phyloP scores from a whole-genome alignment of 2,329 filamentous ascomycete species.

The Paecilomyces sp. region DNA sequence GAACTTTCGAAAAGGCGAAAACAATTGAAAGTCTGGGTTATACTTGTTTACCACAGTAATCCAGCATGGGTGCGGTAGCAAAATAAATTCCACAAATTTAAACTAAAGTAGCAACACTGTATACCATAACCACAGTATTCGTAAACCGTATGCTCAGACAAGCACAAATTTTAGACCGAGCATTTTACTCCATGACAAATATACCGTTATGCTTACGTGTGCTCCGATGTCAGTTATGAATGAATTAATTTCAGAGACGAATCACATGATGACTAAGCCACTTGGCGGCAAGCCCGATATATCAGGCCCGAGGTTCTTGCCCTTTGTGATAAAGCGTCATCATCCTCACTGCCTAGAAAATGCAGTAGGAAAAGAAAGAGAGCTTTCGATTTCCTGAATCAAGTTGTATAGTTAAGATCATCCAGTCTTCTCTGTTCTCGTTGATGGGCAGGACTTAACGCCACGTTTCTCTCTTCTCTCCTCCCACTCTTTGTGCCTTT shows the following conservation, averaged over 20 bases:
- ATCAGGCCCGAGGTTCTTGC: background rate
- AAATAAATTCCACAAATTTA: too few relatives aligned
- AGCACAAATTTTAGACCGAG: too few relatives aligned
- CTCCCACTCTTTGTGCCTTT: constrained; percentile 1
- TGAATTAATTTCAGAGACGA: background rate
- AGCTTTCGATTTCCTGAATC: background rate
- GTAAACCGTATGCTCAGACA: too few relatives aligned
- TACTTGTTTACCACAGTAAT: too few relatives aligned
- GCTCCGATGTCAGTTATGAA: too few relatives aligned
- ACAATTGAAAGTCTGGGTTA: too few relatives aligned
- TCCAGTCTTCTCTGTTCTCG: background rate
- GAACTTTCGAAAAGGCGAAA: too few relatives aligned
- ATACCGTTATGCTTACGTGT: too few relatives aligned
- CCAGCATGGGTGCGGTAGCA: too few relatives aligned
- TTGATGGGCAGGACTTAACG: background rate
- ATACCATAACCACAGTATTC: too few relatives aligned
- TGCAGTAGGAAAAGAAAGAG: background rate
- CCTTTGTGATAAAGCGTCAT: background rate
- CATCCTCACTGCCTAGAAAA: background rate
- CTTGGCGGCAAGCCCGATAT: background rate
- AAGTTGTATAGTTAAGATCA: background rate
- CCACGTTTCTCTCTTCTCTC: background rate
- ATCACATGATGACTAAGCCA: background rate
- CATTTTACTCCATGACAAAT: too few relatives aligned
- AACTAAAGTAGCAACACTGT: too few relatives aligned